phyloP scores from a whole-genome alignment of 2,329 filamentous ascomycete genomes.

The Lachnellula arida region DNA sequence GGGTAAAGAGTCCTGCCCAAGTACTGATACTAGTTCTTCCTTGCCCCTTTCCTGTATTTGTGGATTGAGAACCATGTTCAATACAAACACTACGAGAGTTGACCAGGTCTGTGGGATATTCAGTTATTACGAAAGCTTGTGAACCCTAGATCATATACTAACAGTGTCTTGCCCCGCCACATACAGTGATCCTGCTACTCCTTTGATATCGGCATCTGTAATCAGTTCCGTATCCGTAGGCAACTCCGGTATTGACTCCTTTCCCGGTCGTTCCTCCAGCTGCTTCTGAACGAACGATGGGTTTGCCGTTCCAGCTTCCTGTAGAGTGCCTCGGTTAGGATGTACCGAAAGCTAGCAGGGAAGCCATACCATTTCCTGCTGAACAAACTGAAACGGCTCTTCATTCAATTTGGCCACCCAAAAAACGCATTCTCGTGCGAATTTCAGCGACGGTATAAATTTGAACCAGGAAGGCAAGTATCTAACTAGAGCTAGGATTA shows the following conservation, averaged over 20 bases:
- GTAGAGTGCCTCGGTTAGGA: background rate
- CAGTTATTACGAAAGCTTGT: conserved; percentile 30
- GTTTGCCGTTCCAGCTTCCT: conserved; percentile 1
- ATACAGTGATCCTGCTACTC: conserved; percentile 43
- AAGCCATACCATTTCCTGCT: conserved; percentile 2
- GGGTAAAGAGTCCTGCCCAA: conserved; percentile 42
- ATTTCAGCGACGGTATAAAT: conserved; percentile 21
- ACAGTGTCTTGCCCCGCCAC: conserved; percentile 36
- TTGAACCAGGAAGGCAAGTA: conserved; percentile 32
- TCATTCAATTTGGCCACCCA: conserved; percentile 38
- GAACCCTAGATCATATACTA: background rate
- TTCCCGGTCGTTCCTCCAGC: background rate
- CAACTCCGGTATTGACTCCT: conserved; percentile 9
- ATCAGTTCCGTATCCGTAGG: conserved; percentile 30
- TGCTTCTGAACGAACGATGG: conserved; percentile 2
- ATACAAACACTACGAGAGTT: conserved; percentile 36
- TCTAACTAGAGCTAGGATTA: background rate
- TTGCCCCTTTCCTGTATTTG: conserved; percentile 44
- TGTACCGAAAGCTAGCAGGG: background rate
- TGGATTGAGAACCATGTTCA: conserved; percentile 39
- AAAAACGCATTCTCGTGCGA: conserved; percentile 18
- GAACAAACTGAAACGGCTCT: conserved; percentile 33
- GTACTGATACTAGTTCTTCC: conserved; percentile 41
- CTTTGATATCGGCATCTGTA: conserved; percentile 35
- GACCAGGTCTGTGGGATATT: conserved; percentile 36